Conservation (phyloP, 2,329 filamentous ascomycete species). For the Colletotrichum sp. region DNA sequence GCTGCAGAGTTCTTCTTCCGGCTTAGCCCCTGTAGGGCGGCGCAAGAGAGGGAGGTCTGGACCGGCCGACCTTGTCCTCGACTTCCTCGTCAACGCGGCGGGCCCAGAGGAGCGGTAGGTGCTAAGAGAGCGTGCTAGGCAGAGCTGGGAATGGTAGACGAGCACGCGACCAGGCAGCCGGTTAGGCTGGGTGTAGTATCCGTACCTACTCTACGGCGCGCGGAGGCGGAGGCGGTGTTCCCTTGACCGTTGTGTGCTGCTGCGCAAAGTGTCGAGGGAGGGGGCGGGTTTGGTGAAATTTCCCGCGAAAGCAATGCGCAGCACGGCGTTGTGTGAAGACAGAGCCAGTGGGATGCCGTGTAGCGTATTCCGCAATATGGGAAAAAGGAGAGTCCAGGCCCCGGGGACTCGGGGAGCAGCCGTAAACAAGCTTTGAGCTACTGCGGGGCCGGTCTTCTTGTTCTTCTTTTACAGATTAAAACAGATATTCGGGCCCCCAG, state of each 20-base stretch:
- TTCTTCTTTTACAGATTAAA: background rate
- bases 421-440: constrained; percentile 14
- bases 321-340: background rate
- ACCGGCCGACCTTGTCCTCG: background rate
- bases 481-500: background rate
- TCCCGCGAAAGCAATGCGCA: background rate
- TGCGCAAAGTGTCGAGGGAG: background rate
- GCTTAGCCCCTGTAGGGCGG: constrained; percentile 2
- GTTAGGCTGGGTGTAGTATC: background rate
- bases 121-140: background rate
- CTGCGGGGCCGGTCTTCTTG: background rate
- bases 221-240: background rate
- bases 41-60: background rate
- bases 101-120: background rate
- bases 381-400: background rate
- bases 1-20: background rate
- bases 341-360: background rate
- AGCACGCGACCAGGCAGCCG: constrained; percentile 7
- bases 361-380: background rate
- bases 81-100: background rate
- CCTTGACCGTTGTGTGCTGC: background rate
- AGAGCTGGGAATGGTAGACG: background rate
- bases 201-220: background rate
- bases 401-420: background rate
- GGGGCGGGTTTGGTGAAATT: background rate